phyloP scores from a whole-genome alignment of 1,284 basidiomycete genomes.

The Austroboletus niveus region DNA sequence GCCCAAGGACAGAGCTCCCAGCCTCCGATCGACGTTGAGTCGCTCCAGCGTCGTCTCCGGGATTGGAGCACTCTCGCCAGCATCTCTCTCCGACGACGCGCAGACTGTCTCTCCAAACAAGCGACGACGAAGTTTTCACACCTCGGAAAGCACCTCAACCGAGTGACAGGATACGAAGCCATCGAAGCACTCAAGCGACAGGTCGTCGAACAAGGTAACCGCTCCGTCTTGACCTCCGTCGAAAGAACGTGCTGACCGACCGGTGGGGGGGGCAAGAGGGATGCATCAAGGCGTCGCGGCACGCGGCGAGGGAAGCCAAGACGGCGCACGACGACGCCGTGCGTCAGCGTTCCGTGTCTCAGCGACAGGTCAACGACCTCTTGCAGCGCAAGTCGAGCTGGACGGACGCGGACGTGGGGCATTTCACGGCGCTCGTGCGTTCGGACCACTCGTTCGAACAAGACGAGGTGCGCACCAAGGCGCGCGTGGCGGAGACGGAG shows the following conservation, averaged over 20 bases:
- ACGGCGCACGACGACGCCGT: constrained; percentile 73
- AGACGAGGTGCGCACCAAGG: constrained; percentile 69
- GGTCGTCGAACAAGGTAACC: constrained; percentile 80
- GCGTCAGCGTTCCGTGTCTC: constrained; percentile 70
- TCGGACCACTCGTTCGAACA: constrained; percentile 84
- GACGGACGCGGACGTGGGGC: constrained; percentile 77
- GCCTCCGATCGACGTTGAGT: constrained; percentile 15
- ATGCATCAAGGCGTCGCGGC: constrained; percentile 57
- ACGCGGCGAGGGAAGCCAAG: constrained; percentile 69
- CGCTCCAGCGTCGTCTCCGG: constrained; percentile 42
- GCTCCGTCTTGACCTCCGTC: constrained; percentile 2
- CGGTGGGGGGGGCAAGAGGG: constrained; percentile 47
- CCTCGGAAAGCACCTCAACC: constrained; percentile 78
- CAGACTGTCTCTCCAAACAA: constrained; percentile 55
- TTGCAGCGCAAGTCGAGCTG: constrained; percentile 87
- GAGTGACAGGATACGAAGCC: constrained; percentile 86
- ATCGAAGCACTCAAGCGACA: constrained; percentile 80
- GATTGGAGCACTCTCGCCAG: constrained; percentile 52
- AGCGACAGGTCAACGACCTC: constrained; percentile 88
- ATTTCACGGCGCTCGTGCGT: constrained; percentile 84
- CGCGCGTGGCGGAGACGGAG: constrained; percentile 64
- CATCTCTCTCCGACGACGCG: constrained; percentile 47
- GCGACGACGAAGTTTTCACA: constrained; percentile 64
- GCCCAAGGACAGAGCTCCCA: constrained; percentile 1
- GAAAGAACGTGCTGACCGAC: constrained; percentile 6